Evolutionary conservation across 495 filamentous ascomycete genomes (phyloP).

Genomic region (Amorphotheca resinae): DNA sequence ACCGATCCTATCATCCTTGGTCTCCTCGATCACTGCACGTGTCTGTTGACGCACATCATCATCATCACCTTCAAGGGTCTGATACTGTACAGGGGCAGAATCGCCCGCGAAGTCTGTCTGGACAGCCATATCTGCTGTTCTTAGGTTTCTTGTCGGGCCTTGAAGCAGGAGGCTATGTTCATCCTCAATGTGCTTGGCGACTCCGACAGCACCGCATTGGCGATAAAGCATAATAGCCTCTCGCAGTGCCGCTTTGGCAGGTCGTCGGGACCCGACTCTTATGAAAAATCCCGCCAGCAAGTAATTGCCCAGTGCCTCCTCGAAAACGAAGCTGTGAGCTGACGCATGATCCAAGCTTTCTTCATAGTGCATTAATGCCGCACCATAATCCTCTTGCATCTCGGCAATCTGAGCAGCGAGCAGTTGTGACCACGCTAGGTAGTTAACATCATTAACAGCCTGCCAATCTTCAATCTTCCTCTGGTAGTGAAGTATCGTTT

Average conservation of each 20-base stretch:
- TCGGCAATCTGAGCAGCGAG: slow-evolving; percentile 65
- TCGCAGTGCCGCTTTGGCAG: slow-evolving; percentile 56
- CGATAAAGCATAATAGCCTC: slow-evolving; percentile 66
- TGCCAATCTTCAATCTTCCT: slow-evolving; percentile 57
- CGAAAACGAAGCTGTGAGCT: slow-evolving; percentile 61
- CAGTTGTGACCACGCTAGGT: slow-evolving; percentile 60
- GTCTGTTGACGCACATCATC: slow-evolving; percentile 39
- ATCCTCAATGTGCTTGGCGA: slow-evolving; percentile 55
- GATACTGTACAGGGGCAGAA: slow-evolving; percentile 42
- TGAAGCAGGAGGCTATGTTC: slow-evolving; percentile 63
- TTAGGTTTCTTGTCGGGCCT: slow-evolving; percentile 44
- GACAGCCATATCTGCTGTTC: slow-evolving; percentile 54
- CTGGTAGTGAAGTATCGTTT: slow-evolving; percentile 39
- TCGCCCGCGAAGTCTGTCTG: slow-evolving; percentile 63
- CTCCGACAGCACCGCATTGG: slow-evolving; percentile 60
- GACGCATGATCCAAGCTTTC: slow-evolving; percentile 68
- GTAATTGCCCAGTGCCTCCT: slow-evolving; percentile 72
- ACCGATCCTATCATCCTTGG: slow-evolving; percentile 49
- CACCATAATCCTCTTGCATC: slow-evolving; percentile 46
- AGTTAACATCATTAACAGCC: slow-evolving; percentile 62
- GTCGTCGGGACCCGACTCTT: slow-evolving; percentile 55
- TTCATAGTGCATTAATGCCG: slow-evolving; percentile 57
- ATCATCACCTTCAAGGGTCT: slow-evolving; percentile 39
- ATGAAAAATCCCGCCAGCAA: slow-evolving; percentile 64
- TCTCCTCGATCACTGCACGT: slow-evolving; percentile 33